Percentiles rank a stretch among this genome's conserved stretches.
These are phyloP conservation scores for Sorghum bicolor DNA, from an alignment of 176 grass and related monocot species.

Conservation along the genomic window DNA sequence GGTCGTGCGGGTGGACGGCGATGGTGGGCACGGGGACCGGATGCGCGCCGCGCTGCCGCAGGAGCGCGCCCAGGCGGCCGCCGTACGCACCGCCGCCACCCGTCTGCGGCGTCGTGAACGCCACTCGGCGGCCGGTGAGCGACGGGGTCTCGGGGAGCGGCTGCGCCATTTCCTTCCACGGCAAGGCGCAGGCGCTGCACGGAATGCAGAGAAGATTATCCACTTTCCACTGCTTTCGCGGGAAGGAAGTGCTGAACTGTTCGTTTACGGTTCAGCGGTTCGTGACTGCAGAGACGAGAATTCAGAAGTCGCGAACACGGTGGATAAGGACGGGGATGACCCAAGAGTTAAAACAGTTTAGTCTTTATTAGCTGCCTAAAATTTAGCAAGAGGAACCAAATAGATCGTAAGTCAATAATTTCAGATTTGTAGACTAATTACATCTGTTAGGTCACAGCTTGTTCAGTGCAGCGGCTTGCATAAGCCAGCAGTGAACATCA, in stretches of 20 bases:
- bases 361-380: too few species aligned
- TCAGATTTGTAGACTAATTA: background rate
- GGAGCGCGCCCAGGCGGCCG: conserved; percentile 44
- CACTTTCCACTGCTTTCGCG: background rate
- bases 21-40: conserved; percentile 73
- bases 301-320: background rate
- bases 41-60: conserved; percentile 46
- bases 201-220: background rate
- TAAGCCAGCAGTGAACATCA: background rate
- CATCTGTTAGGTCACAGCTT: background rate
- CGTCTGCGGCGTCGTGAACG: conserved; percentile 67
- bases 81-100: conserved; percentile 37
- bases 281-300: background rate
- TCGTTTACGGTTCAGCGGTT: background rate
- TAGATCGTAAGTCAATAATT: background rate
- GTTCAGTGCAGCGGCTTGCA: background rate
- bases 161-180: conserved; percentile 25
- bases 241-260: background rate
- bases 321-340: too few species aligned
- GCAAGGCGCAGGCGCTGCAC: background rate
- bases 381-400: too few species aligned
- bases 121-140: conserved; percentile 63
- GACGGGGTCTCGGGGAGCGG: conserved; percentile 24
- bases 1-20: conserved; percentile 37
- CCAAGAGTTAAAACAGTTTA: too few species aligned